Percentiles rank a stretch among this genome's conserved stretches.
phyloP scores from a whole-genome alignment of 1,284 basidiomycete species.

The Exobasidium cylindrosporum region DNA sequence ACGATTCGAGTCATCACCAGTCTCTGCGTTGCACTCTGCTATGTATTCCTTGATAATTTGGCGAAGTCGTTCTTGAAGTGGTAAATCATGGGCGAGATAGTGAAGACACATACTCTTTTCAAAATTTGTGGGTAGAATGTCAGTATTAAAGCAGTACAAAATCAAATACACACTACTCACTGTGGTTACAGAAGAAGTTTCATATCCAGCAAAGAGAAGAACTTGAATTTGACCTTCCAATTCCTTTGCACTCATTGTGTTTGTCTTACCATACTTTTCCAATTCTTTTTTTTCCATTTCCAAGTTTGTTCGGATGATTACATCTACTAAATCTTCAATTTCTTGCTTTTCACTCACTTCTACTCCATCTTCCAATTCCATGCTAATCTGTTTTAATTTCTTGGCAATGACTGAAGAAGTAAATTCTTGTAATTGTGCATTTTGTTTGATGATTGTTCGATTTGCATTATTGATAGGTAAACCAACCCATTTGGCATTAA shows the following conservation, averaged over 20 bases:
- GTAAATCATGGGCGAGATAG: conserved; percentile 4
- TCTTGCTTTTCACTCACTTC: not conserved
- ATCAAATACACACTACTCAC: not conserved
- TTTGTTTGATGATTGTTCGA: conserved; percentile 1
- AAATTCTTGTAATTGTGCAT: not conserved
- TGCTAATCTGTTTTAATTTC: not conserved
- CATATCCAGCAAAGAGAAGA: conserved; percentile 5
- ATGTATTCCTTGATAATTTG: not conserved
- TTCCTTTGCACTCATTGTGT: not conserved
- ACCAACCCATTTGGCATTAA: not conserved
- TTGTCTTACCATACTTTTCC: not conserved
- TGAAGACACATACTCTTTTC: not conserved
- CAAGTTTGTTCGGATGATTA: not conserved
- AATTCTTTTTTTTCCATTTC: not conserved
- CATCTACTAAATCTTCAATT: not conserved
- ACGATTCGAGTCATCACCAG: not conserved
- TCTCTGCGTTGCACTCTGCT: not conserved
- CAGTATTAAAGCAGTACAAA: not conserved
- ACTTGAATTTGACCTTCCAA: not conserved
- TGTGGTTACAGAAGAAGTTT: not conserved
- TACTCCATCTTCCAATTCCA: not conserved
- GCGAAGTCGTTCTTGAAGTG: not conserved
- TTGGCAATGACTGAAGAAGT: not conserved
- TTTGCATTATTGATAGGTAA: conserved; percentile 1
- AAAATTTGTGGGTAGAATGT: not conserved